Evolutionary conservation across 495 filamentous ascomycete genomes (phyloP), one percentile per base, ranked within the genome.

Genomic region (Achaetomiella virescens): DNA sequence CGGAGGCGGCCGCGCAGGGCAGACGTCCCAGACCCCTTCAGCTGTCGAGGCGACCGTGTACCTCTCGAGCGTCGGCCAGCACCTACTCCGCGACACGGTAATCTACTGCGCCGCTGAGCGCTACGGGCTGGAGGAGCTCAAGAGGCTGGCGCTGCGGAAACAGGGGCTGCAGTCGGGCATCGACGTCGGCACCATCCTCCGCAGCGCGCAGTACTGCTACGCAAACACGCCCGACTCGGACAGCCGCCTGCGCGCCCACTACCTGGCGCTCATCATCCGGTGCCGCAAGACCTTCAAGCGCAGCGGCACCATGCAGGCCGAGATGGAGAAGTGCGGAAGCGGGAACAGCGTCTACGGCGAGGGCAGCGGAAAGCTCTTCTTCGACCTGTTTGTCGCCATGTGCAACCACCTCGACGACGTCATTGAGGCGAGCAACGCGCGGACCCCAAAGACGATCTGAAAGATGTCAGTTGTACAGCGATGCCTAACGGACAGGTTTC

Each of bases 381-480:
- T 97, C 75, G 91, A 96, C 80, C 78, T 97, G 70, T 97, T 96
- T 72, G 90, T 96, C 64, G 90, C 91, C 58, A 88, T 97, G 88
- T 93, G 90, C 80, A 95, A 95, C 75, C 89, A 95, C 77, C 84
- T 96, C 67, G 90, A 95, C 78, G 90, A 95, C 72, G 80, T 95
- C 72, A 82, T 83, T 73, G 86, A 89, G 27, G 73, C 73, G 66
- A 75, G 66, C 70, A 79, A 79, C 55, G 66, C 70, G 57, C 71
- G 73, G 54, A 75, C 74, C 45, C 75, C 76, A 27, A 75, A 72
- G 74, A 77, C 76, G 44, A 73, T 78, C 67, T 78, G 62, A 73
- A 53, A 58, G 63, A 61, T 48, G 55, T 55, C 44, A 48, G 58
- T 62, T 50, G 59, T 40, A 53, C 41, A 45, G 6, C 37, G 22